These are phyloP conservation scores for Astrothelium subdiscretum DNA, from an alignment of 495 filamentous ascomycete genomes.

Conservation along the genomic window DNA sequence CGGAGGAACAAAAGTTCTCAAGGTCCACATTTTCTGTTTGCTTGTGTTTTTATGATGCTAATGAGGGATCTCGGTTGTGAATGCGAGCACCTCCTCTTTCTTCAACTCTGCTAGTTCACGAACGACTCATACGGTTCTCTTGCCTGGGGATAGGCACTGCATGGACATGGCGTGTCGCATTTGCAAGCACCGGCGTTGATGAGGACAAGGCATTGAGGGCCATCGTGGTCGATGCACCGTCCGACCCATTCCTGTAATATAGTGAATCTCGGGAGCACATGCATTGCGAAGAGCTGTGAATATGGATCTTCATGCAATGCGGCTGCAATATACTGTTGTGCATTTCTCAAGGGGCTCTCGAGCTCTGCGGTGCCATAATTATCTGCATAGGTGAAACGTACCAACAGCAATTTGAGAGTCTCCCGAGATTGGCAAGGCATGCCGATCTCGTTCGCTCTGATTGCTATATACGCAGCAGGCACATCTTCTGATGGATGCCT, in stretches of 20 bases:
- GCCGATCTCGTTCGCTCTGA: too few relatives aligned
- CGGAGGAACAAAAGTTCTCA: too few relatives aligned
- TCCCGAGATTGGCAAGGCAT: too few relatives aligned
- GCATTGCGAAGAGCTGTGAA: neutral
- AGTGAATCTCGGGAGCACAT: neutral
- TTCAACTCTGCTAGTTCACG: neutral
- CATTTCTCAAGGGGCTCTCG: neutral
- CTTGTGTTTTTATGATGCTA: too few relatives aligned
- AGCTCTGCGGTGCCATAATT: conserved; percentile 9
- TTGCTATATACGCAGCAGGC: too few relatives aligned
- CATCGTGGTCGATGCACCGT: neutral
- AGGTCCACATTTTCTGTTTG: too few relatives aligned
- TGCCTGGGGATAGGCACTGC: neutral
- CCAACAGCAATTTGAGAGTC: too few relatives aligned
- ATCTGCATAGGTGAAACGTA: too few relatives aligned
- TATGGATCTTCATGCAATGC: neutral
- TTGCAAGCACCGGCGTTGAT: neutral
- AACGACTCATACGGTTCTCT: neutral
- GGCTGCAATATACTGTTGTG: neutral
- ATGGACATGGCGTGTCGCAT: neutral
- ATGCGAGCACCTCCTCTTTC: too few relatives aligned
- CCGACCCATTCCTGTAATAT: neutral
- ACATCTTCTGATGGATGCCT: too few relatives aligned
- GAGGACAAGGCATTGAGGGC: neutral
- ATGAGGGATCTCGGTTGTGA: too few relatives aligned